Evolutionary conservation across 768 basidiomycete species (phyloP), one percentile per base, ranked within the genome.

Genomic region (Suillus sp.): DNA sequence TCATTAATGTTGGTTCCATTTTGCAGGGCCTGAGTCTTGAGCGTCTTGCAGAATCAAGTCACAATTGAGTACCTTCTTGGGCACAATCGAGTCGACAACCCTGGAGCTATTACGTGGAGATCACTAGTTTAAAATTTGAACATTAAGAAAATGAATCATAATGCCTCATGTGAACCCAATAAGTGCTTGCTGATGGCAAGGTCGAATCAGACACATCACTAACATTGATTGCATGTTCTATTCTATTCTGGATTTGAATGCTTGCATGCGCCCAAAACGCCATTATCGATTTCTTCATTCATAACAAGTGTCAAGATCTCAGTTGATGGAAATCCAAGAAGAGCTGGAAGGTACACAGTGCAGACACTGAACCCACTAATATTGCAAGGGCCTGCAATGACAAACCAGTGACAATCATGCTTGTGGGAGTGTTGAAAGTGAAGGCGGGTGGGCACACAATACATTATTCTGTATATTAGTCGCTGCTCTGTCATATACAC

Each of bases 261-360:
- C 25, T 16, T 50, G 22, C 4, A 4, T 11, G 55, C 37, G 25
- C 16, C 18, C 16, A 56, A 56, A 18, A 38, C 37, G 30, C 50
- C 50, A 25, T 16, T 27, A 38, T 56, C 55, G 6, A 27, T 56
- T 38, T 56, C 55, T 18, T 18, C 10, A 38, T 56, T 27, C 16
- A 18, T 38, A 4, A 56, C 22, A 18, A 37, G 35, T 14, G 55
- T 27, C 25, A 37, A 38, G 13, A 56, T 38, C 55, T 56, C 34
- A 62, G n/a, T 27, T 60, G 61, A 9, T 30, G 42, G 27, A 63
- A 42, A 32, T 62, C 63, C 11, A 64, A 32, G 40, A 54, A 64
- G 30, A 40, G 34, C 40, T 62, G 51, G 2, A 64, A 27, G 30
- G 22, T 40, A 18, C 53, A 50, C 7, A 64, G 50, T 32, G 37